Evolutionary conservation across 495 filamentous ascomycete genomes (phyloP).

Genomic region (Lasiosphaeriaceae sp.): DNA sequence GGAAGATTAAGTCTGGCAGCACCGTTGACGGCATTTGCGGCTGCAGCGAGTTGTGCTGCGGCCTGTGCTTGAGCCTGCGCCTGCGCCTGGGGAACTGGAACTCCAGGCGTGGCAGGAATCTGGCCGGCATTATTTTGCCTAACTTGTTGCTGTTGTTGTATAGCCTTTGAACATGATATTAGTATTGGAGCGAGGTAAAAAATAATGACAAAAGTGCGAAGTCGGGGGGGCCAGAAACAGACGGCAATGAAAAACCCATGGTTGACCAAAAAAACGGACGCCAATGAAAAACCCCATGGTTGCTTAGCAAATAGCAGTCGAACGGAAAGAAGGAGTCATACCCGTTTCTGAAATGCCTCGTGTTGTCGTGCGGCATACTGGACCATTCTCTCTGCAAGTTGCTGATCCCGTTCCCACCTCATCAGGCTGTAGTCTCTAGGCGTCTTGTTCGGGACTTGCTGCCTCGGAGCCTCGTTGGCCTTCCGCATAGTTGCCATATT

Average conservation of each 20-base stretch:
- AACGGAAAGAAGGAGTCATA: constrained; percentile 33
- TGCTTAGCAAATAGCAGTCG: neutral
- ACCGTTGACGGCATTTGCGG: constrained; percentile 33
- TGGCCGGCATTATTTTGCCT: constrained; percentile 36
- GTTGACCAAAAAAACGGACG: no score
- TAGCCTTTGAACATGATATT: constrained; percentile 22
- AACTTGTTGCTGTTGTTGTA: constrained; percentile 30
- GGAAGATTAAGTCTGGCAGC: constrained; percentile 33
- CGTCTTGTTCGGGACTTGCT: constrained; percentile 52
- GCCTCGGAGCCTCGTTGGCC: constrained; percentile 62
- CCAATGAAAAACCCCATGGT: neutral
- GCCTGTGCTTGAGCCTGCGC: neutral
- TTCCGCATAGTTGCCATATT: constrained; percentile 68
- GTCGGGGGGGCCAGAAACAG: no score
- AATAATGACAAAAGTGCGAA: no score
- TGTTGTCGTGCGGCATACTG: constrained; percentile 61
- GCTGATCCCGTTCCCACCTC: constrained; percentile 79
- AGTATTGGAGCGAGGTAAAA: neutral
- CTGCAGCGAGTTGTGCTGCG: constrained; percentile 33
- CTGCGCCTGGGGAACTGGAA: constrained; percentile 25
- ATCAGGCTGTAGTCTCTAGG: constrained; percentile 86
- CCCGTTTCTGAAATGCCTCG: constrained; percentile 48
- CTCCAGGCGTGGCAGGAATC: constrained; percentile 38
- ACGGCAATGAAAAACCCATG: neutral
- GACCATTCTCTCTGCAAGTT: constrained; percentile 68